Base-by-base conservation (phyloP, 495 filamentous ascomycete genomes). In the Opeltia flavorubescens region DNA sequence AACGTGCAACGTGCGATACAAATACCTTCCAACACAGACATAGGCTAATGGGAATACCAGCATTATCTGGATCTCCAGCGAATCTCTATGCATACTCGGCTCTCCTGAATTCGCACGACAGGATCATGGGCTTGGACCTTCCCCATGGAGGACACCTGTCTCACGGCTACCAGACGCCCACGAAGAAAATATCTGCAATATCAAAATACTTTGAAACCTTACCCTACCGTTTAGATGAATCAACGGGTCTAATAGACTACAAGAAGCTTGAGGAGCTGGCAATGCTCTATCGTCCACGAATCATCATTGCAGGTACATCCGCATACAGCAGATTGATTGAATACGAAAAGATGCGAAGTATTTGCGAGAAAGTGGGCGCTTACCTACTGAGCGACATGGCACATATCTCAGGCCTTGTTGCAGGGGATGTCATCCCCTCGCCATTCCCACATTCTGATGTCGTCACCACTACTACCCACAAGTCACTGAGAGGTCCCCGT, bases 151-250 rank as follows among this genome's bases (percentile, higher is more conserved):
- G 91, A 46, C 91, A 98, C 65, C 74, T 98, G 31, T 96, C 91
- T 13, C 91, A 98, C 63, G 91, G 91, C 43, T 98, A 98, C 66
- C 91, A 98, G 64, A 95, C 83, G 11, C 89, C 93, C 1, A 88
- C 84, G 35, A 96, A 95, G 72, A 98, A 98, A 73, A 95, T 98
- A 55, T 96, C 91, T 13, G 84, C 84, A 55, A 83, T 98, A 47
- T 96, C 91, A 35, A 95, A 95, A 64, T 98, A 98, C 68, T 98
- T 96, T 59, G 91, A 98, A 70, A 96, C 93, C 4, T 62, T 98
- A 11, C 91, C 91, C 1, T 98, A 98, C 67, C 78, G 86, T 24
- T 75, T 98, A 23, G 80, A 98, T 53, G 85, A 89, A 64, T 71
- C 75, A 27, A 96, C 91, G 5, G 93, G 91, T 40, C 63, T 89